Conservation (phyloP, 805 yeast genomes). For the Jamesozyma lodderae region DNA sequence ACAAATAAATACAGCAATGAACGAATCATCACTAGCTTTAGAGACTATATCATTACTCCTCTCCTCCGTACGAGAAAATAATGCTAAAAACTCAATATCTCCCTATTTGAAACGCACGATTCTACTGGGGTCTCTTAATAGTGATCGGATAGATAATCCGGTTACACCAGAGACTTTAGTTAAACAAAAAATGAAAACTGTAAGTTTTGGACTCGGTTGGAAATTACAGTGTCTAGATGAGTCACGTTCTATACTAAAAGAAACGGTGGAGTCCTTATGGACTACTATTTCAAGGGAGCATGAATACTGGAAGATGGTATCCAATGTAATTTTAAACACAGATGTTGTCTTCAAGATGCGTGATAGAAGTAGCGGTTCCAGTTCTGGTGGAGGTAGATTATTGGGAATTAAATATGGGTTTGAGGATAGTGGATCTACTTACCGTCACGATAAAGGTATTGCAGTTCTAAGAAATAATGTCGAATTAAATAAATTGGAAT, state of each 20-base stretch:
- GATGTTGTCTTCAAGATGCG: slow-evolving; percentile 51
- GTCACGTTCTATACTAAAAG: slow-evolving; percentile 42
- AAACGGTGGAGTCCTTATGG: slow-evolving; percentile 43
- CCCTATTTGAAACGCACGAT: slow-evolving; percentile 68
- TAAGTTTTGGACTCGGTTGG: slow-evolving; percentile 55
- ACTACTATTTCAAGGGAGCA: slow-evolving; percentile 52
- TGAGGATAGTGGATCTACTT: slow-evolving; percentile 78
- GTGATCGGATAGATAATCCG: slow-evolving; percentile 26
- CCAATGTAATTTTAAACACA: slow-evolving; percentile 18
- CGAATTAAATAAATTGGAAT: slow-evolving; percentile 33
- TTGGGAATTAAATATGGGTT: slow-evolving; percentile 85
- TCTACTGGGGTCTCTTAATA: slow-evolving; percentile 64
- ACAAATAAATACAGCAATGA: slow-evolving; percentile 57
- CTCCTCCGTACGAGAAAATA: slow-evolving; percentile 73
- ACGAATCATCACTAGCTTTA: slow-evolving; percentile 79
- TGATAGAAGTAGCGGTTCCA: slow-evolving; percentile 44
- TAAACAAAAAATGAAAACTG: slow-evolving; percentile 22
- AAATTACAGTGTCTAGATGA: slow-evolving; percentile 59
- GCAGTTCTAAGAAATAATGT: slow-evolving; percentile 54
- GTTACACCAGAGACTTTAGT: slow-evolving; percentile 10
- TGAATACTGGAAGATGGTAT: slow-evolving; percentile 44
- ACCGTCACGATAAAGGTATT: slow-evolving; percentile 54
- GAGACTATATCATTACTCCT: slow-evolving; percentile 81
- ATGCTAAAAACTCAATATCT: slow-evolving; percentile 82
- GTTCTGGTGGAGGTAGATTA: slow-evolving; percentile 39